A percentile compares a stretch with the other conserved stretches of the same genome.
phyloP scores from a whole-genome alignment of 2,329 filamentous ascomycete genomes.

The Aspergillus intermedius region DNA sequence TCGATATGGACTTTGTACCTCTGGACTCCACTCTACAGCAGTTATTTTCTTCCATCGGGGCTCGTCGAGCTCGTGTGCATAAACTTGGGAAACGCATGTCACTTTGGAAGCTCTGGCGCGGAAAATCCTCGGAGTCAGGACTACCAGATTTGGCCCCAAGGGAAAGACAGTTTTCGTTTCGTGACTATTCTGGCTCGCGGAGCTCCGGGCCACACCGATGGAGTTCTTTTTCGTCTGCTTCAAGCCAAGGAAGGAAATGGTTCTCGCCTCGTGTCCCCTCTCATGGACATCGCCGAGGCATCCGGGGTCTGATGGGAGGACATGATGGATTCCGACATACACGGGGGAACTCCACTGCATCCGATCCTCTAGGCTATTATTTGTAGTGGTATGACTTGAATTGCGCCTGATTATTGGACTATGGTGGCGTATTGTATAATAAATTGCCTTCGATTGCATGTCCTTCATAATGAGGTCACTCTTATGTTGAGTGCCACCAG shows the following conservation, averaged over 20 bases:
- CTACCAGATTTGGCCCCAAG: background rate
- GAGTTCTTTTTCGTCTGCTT: background rate
- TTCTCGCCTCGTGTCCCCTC: background rate
- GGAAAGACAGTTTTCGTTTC: background rate
- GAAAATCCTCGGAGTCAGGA: slow-evolving; percentile 1
- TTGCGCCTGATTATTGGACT: background rate
- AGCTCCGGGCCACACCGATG: background rate
- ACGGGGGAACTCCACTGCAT: background rate
- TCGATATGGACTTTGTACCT: slow-evolving; percentile 13
- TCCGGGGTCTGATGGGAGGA: no score
- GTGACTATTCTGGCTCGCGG: background rate
- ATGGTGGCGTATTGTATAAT: slow-evolving; percentile 1
- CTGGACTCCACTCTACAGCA: slow-evolving; percentile 16
- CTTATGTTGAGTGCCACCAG: background rate
- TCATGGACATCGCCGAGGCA: background rate
- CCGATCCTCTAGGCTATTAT: background rate
- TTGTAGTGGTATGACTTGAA: no score
- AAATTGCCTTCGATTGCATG: background rate
- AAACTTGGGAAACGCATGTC: slow-evolving; percentile 6
- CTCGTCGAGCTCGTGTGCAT: slow-evolving; percentile 5
- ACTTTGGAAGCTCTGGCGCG: slow-evolving; percentile 8
- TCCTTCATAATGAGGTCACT: slow-evolving; percentile 2
- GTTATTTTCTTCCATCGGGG: slow-evolving; percentile 11
- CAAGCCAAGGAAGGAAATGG: background rate
- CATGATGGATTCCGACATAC: background rate